phyloP scores from a whole-genome alignment of 177 flowering plant species.

The Vitis hybrid region DNA sequence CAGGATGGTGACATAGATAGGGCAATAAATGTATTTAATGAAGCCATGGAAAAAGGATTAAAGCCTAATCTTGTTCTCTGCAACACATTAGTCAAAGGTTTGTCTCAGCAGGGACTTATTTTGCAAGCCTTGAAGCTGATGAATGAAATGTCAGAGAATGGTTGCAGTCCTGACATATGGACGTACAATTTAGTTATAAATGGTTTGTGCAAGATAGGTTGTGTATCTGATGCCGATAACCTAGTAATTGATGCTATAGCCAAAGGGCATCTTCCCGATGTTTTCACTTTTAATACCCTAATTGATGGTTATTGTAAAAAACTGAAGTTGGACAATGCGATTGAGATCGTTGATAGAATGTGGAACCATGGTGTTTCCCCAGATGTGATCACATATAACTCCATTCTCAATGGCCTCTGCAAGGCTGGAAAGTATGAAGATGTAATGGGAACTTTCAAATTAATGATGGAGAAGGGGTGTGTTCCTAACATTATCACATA shows the following conservation, averaged over 20 bases:
- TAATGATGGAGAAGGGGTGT: constrained; percentile 63
- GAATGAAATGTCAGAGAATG: constrained; percentile 65
- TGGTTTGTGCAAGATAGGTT: constrained; percentile 88
- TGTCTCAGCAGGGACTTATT: constrained; percentile 67
- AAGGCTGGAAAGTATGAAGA: constrained; percentile 61
- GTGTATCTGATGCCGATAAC: constrained; percentile 57
- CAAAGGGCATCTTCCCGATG: constrained; percentile 76
- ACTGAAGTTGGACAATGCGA: constrained; percentile 55
- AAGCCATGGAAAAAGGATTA: constrained; percentile 56
- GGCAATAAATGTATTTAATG: constrained; percentile 55
- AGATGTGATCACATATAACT: constrained; percentile 82
- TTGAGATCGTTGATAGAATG: constrained; percentile 64
- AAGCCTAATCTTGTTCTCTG: constrained; percentile 56
- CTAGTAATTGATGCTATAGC: constrained; percentile 62
- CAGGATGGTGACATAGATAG: constrained; percentile 62
- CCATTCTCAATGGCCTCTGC: constrained; percentile 83
- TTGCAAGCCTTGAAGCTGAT: constrained; percentile 72
- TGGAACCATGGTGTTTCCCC: constrained; percentile 66
- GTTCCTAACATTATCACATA: constrained; percentile 71
- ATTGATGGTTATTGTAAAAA: constrained; percentile 81
- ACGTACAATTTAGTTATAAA: constrained; percentile 78
- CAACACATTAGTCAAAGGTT: constrained; percentile 74
- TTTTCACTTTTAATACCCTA: constrained; percentile 82
- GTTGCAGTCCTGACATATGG: constrained; percentile 72
- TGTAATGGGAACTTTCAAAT: constrained; percentile 67